These are phyloP conservation scores for Kluyveromyces nonfermentans DNA, from an alignment of 805 yeast species.

Conservation along the genomic window DNA sequence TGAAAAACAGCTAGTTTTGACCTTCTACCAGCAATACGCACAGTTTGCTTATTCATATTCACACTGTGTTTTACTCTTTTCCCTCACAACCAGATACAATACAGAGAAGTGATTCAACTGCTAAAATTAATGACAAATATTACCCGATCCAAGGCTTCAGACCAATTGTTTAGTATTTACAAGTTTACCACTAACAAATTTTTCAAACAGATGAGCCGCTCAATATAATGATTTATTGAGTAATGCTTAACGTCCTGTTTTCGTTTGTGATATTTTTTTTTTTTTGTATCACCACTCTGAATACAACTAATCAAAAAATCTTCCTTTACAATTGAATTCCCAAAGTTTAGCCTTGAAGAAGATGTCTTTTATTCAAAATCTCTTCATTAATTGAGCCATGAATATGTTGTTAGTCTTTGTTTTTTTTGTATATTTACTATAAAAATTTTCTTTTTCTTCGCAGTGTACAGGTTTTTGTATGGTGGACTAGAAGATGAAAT, in stretches of 20 bases:
- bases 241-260: too few relatives aligned
- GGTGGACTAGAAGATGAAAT: neutral
- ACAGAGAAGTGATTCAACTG: neutral
- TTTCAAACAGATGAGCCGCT: neutral
- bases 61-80: neutral
- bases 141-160: neutral
- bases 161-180: neutral
- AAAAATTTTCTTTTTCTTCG: neutral
- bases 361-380: too few relatives aligned
- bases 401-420: neutral
- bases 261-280: too few relatives aligned
- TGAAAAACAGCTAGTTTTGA: slow-evolving; percentile 83
- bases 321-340: neutral
- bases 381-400: too few relatives aligned
- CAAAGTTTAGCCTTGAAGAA: too few relatives aligned
- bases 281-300: neutral
- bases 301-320: neutral
- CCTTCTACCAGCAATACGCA: slow-evolving; percentile 77
- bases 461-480: neutral
- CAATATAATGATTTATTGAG: neutral
- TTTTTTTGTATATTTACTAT: too few relatives aligned
- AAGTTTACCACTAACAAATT: neutral
- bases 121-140: neutral
- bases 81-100: neutral
- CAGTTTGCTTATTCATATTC: slow-evolving; percentile 12